Evolutionary conservation across 106 monocot genomes (phyloP).

Genomic region (Phalaenopsis aphrodite): DNA sequence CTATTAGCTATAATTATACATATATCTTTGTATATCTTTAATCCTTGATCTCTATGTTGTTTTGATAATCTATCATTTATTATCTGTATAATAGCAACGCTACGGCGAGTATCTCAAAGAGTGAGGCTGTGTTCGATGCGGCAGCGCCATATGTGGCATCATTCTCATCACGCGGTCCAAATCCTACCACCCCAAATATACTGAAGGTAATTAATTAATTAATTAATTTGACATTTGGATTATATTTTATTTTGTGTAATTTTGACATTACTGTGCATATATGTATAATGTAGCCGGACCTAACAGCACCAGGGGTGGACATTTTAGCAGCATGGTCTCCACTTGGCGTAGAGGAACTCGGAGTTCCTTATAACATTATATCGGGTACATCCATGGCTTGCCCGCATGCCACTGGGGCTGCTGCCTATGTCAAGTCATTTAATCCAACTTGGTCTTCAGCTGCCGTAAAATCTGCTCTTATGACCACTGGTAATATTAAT

Average conservation of each 20-base stretch:
- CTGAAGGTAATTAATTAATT: slow-evolving; percentile 18
- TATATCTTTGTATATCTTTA: not conserved
- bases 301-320: slow-evolving; percentile 19
- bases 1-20: no score
- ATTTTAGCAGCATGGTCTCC: slow-evolving; percentile 25
- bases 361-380: slow-evolving; percentile 17
- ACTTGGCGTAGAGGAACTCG: not conserved
- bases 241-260: not conserved
- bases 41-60: not conserved
- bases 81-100: slow-evolving; percentile 8
- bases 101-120: slow-evolving; percentile 25
- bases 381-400: slow-evolving; percentile 46
- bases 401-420: slow-evolving; percentile 23
- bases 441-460: slow-evolving; percentile 29
- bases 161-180: slow-evolving; percentile 32
- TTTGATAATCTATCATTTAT: not conserved
- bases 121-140: slow-evolving; percentile 9
- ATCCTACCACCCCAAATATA: slow-evolving; percentile 17
- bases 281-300: slow-evolving; percentile 11
- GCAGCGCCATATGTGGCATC: not conserved
- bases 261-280: not conserved
- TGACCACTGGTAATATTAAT: slow-evolving; percentile 26
- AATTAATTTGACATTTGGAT: not conserved
- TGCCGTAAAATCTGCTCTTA: slow-evolving; percentile 32
- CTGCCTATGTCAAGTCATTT: slow-evolving; percentile 33